Base-by-base conservation (phyloP, 371 early-diverging fungal species). In the Mortierella sp. region DNA sequence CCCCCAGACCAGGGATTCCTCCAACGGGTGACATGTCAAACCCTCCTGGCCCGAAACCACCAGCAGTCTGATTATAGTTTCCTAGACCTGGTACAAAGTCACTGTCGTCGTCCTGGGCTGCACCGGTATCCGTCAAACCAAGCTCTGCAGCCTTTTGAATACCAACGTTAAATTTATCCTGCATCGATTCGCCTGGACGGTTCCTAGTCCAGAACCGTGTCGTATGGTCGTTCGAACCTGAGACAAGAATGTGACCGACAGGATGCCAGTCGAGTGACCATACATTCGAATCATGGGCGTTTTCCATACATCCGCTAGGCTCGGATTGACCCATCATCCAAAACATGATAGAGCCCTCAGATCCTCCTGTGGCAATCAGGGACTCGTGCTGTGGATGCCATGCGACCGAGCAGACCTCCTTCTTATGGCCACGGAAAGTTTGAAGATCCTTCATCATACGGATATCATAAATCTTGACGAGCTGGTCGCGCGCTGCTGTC, bases 261-360 rank as follows among this genome's bases (percentile, higher is more conserved):
- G 99, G 99, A 84, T 99, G 99, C 96, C 97, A 99, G 74, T 98
- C 99, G 47, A 99, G 82, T 6, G 98, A 92, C 97, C 99, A 99
- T n/a, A 99, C 92, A 56, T 95, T 93, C 30, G 93, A 92, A 25
- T 96, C 97, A 75, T 99, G 99, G 0, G 98, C 99, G 15, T 88
- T 88, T 51, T 97, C 95, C 75, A 98, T 65, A 18, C 61, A 44
- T 59, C 70, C 75, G 11, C 72, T 60, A 16, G 75, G 71, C 18
- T 72, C 75, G 14, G 75, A 74, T 62, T 85, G 90, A 84, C 93
- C 93, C 63, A 94, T 92, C 56, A 92, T 85, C 99, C 99, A 99
- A 70, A 93, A 97, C 85, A 91, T 90, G 45, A 99, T 87, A 14
- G 90, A 86, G 6, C 99, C 99, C 56, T 99, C 98, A 1, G 95